Conservation (phyloP, 2,329 filamentous ascomycete species). For the Phoma sp. region DNA sequence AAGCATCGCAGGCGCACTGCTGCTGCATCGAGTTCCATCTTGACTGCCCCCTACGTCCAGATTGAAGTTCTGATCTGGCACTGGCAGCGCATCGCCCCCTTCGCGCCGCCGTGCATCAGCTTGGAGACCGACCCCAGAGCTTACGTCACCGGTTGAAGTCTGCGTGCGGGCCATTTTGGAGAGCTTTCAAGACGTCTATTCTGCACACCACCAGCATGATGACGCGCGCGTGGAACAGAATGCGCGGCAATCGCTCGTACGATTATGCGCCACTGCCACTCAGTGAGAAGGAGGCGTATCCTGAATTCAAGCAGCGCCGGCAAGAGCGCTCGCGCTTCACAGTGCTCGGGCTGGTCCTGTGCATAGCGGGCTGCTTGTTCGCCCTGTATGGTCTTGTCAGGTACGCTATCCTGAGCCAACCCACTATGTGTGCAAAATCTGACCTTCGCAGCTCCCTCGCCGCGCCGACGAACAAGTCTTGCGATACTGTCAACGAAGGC, state of each 20-base stretch:
- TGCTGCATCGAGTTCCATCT: background rate
- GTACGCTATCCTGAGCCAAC: constrained; percentile 18
- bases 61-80: background rate
- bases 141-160: constrained; percentile 10
- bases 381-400: constrained; percentile 32
- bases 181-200: background rate
- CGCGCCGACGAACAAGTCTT: constrained; percentile 42
- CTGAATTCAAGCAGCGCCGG: constrained; percentile 26
- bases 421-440: background rate
- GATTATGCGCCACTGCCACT: constrained; percentile 39
- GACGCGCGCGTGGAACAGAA: constrained; percentile 37
- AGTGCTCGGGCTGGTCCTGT: constrained; percentile 23
- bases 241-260: constrained; percentile 31
- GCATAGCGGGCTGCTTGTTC: constrained; percentile 24
- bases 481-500: constrained; percentile 62
- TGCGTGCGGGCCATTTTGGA: background rate
- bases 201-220: constrained; percentile 22
- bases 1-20: background rate
- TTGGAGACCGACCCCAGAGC: background rate
- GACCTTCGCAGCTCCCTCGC: constrained; percentile 27
- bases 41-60: background rate
- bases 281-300: constrained; percentile 34
- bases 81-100: background rate
- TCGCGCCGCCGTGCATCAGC: background rate
- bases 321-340: constrained; percentile 16